Percentiles rank a stretch among this genome's conserved stretches.
Evolutionary conservation across 345 rosid genomes (phyloP).

Genomic region (Combretum micranthum): DNA sequence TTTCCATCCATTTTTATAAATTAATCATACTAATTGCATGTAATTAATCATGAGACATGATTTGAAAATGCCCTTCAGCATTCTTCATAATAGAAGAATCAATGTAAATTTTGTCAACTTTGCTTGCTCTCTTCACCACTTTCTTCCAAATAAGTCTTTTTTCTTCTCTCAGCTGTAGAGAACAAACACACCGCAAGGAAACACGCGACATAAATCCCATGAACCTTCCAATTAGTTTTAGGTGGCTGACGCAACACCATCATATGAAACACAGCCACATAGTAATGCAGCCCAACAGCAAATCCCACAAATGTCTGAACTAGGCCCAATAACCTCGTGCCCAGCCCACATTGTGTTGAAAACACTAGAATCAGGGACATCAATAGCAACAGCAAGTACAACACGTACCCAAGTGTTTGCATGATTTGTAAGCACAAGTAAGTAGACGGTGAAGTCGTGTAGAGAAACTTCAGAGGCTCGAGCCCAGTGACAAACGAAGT

Average conservation of each 20-base stretch:
- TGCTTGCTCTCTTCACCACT: slow-evolving; percentile 93
- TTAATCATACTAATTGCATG: no score
- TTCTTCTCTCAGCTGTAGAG: slow-evolving; percentile 67
- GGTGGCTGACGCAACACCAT: slow-evolving; percentile 79
- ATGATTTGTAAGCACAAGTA: slow-evolving; percentile 68
- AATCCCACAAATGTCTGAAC: slow-evolving; percentile 66
- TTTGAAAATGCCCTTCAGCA: no score
- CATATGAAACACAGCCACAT: slow-evolving; percentile 85
- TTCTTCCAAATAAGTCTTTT: slow-evolving; percentile 83
- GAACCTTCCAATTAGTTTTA: slow-evolving; percentile 81
- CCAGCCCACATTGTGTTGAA: slow-evolving; percentile 58
- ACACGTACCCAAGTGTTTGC: slow-evolving; percentile 68
- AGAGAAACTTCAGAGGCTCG: slow-evolving; percentile 79
- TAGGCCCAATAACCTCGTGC: slow-evolving; percentile 53
- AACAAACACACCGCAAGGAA: slow-evolving; percentile 67
- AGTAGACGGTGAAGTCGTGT: slow-evolving; percentile 63
- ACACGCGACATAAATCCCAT: slow-evolving; percentile 87
- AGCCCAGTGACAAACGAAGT: slow-evolving; percentile 70
- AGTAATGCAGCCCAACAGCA: slow-evolving; percentile 80
- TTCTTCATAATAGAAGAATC: no score
- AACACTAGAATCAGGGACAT: slow-evolving; percentile 75
- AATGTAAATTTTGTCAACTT: slow-evolving; percentile 23
- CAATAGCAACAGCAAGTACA: slow-evolving; percentile 64
- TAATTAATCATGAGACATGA: no score
- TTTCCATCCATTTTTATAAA: no score